phyloP scores from a whole-genome alignment of 371 early-diverging fungal genomes.

The Phascolomyces articulosus region DNA sequence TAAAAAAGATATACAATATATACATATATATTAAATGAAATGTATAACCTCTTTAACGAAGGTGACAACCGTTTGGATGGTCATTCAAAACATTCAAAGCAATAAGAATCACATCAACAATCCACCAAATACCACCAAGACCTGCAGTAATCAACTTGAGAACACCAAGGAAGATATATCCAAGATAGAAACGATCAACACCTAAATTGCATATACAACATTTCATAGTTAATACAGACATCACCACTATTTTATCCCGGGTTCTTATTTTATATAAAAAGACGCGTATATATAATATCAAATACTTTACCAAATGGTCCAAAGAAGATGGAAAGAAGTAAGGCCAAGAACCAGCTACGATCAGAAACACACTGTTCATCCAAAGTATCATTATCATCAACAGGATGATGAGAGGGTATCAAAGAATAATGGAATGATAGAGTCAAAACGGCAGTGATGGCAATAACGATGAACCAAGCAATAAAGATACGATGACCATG shows the following conservation, averaged over 20 bases:
- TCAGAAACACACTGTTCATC: conserved; percentile 45
- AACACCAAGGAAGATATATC: conserved; percentile 55
- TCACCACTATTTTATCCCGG: neutral
- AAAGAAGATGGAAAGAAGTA: conserved; percentile 50
- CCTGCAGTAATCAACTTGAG: conserved; percentile 52
- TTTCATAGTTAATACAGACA: neutral
- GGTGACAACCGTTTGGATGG: conserved; percentile 47
- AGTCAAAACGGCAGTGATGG: conserved; percentile 38
- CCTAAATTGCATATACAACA: conserved; percentile 17
- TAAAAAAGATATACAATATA: too few species aligned
- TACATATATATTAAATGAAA: too few species aligned
- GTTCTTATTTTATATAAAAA: neutral
- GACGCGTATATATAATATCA: neutral
- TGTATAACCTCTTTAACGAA: conserved; percentile 15
- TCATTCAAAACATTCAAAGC: conserved; percentile 50
- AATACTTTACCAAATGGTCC: conserved; percentile 48
- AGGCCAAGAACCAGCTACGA: conserved; percentile 50
- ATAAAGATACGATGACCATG: conserved; percentile 44
- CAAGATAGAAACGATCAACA: conserved; percentile 69
- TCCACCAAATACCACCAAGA: conserved; percentile 55
- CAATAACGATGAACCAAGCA: conserved; percentile 39
- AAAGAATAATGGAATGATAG: conserved; percentile 37
- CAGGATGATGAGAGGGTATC: conserved; percentile 16
- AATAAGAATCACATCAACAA: conserved; percentile 44
- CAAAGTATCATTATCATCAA: conserved; percentile 8